Evolutionary conservation across 768 basidiomycete genomes (phyloP), one percentile per base, ranked within the genome.

Genomic region (Leucocoprinus leucothites): DNA sequence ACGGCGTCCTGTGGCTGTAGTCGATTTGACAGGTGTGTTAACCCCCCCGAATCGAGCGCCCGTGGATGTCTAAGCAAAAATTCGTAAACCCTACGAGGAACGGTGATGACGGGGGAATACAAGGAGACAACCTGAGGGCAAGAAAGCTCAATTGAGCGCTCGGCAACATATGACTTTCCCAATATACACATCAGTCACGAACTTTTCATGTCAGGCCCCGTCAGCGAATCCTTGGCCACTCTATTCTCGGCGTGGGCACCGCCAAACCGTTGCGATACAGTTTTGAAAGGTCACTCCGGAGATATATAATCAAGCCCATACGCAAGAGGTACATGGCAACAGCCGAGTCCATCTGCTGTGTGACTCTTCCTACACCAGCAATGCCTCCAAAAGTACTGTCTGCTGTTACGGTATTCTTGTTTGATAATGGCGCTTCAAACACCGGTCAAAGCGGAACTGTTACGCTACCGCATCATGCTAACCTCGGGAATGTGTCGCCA

Each of bases 151-250:
- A 46, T 55, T 40, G 19, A 36, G 5, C 40, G 53, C 28, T 45
- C 53, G 46, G 45, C 22, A 41, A 35, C 36, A 21, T 25, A 26
- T 38, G 44, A 38, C 34, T 46, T 53, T 26, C 53, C 38, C 40
- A 48, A 40, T 40, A 40, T 48, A 55, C 24, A 19, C 46, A 55
- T 55, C 53, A 55, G 26, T 25, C 51, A 34, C 41, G 36, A 54
- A 54, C 31, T n/a, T n/a, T 50, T 11, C 41, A 41, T 45, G 31
- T 19, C 13, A 34, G 16, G 9, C 13, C 7, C 42, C 19, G n/a
- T 35, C 43, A 25, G 8, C 16, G 36, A 38, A 36, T 24, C 36
- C 25, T 24, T 50, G 49, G n/a, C 24, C 46, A 4, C 36, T 47
- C 35, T 42, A 48, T 41, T 48, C 36, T 48, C 49, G 22, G 18